Base-by-base conservation (phyloP, 2,329 filamentous ascomycete species). In the Sclerotinia borealis region DNA sequence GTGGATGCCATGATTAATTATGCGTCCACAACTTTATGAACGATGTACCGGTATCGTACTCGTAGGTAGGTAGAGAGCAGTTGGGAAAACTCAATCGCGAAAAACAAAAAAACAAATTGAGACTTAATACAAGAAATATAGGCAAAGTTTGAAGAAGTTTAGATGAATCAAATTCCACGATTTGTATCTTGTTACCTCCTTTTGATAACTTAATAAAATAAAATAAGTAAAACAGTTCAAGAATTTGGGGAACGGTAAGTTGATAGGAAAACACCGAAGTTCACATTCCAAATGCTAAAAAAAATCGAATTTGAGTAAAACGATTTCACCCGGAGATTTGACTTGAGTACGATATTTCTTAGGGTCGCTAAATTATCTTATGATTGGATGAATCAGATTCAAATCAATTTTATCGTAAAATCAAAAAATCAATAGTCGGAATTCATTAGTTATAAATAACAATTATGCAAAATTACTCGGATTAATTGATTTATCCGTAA, bases 1-100 rank as follows among this genome's bases (percentile, higher is more conserved):
- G 49, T 68, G 60, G 72, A 73, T 45, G 73, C 71, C 73, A 75
- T 74, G 62, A 48, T 65, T 61, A 64, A 60, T 60, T 50, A 50
- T 50, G 43, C 55, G 54, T 29, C 37, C 55, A 59, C 55, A 49
- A 49, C 17, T 48, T 59, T 59, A 59, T 59, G 59, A 61, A 52
- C 47, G 22, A 17, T 47, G 58, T n/a, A n/a, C 4, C 4, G n/a
- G 22, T 37, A 22, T n/a, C 9, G 7, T 51, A 17, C 9, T 13
- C n/a, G n/a, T 43, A 4, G n/a, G 13, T 27, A 7, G 55, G 55
- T 48, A 59, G 15, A 17, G 36, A 27, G 22, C 5, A 54, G 58
- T 31, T 43, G n/a, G n/a, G 25, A 41, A 61, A 59, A 48, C 10
- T n/a, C 13, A 51, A 51, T 25, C 34, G 43, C 25, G 31, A 37